These are phyloP conservation scores for Scleroderma citrinum DNA, from an alignment of 768 basidiomycete genomes.

Conservation along the genomic window DNA sequence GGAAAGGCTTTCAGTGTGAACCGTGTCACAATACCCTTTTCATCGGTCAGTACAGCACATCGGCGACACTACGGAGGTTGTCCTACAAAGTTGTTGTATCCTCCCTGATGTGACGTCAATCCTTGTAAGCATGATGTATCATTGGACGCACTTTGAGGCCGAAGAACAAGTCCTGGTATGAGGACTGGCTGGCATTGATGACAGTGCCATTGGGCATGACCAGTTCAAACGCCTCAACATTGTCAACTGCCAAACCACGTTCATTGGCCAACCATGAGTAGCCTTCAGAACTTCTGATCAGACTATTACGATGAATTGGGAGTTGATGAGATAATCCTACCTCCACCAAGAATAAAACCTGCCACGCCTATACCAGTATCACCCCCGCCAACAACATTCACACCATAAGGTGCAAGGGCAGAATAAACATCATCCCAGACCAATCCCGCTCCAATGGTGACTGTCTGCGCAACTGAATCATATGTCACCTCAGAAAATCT, in stretches of 20 bases:
- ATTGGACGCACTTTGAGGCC: conserved; percentile 32
- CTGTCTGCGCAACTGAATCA: conserved; percentile 32
- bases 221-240: conserved; percentile 46
- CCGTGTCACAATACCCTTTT: conserved; percentile 52
- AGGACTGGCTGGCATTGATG: conserved; percentile 23
- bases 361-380: conserved; percentile 55
- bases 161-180: conserved; percentile 37
- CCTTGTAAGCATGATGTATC: too few relatives aligned
- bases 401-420: conserved; percentile 41
- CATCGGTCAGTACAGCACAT: neutral
- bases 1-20: conserved; percentile 51
- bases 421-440: conserved; percentile 64
- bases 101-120: conserved; percentile 36
- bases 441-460: conserved; percentile 33
- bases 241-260: conserved; percentile 52
- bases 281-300: conserved; percentile 24
- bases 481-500: conserved; percentile 42
- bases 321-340: conserved; percentile 13
- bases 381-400: conserved; percentile 55
- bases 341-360: conserved; percentile 55
- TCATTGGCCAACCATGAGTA: conserved; percentile 63
- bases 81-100: conserved; percentile 53
- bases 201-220: conserved; percentile 49
- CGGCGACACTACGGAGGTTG: neutral
- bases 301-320: neutral